These are phyloP conservation scores for Cercospora sojina DNA, from an alignment of 2,329 filamentous ascomycete species.

Conservation along the genomic window DNA sequence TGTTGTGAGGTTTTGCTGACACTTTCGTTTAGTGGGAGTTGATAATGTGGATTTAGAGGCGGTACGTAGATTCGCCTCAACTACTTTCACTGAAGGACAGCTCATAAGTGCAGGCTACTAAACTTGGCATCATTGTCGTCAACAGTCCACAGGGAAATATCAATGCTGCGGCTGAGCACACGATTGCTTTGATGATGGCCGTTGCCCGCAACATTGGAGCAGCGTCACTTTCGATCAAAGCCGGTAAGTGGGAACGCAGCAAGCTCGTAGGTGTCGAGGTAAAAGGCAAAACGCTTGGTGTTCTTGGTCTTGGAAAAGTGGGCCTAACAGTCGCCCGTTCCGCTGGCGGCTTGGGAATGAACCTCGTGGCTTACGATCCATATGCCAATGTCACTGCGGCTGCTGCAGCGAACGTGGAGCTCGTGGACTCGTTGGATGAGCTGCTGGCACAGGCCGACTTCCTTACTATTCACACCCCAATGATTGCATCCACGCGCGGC, in stretches of 20 bases:
- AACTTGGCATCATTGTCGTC: slow-evolving; percentile 73
- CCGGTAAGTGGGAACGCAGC: slow-evolving; percentile 69
- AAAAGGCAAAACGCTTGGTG: slow-evolving; percentile 62
- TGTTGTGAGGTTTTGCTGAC: neutral
- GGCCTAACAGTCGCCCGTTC: slow-evolving; percentile 78
- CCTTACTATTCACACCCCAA: slow-evolving; percentile 75
- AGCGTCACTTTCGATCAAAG: slow-evolving; percentile 67
- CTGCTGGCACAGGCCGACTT: slow-evolving; percentile 70
- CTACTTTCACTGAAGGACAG: no score
- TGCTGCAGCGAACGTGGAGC: slow-evolving; percentile 60
- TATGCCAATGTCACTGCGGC: slow-evolving; percentile 75
- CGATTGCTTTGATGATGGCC: slow-evolving; percentile 62
- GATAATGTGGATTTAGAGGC: slow-evolving; percentile 77
- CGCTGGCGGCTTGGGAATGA: slow-evolving; percentile 75
- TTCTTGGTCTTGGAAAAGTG: slow-evolving; percentile 43
- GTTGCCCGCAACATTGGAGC: slow-evolving; percentile 71
- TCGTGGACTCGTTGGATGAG: slow-evolving; percentile 38
- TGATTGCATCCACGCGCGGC: slow-evolving; percentile 73
- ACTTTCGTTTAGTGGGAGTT: slow-evolving; percentile 60
- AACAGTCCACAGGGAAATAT: slow-evolving; percentile 80
- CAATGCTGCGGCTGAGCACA: slow-evolving; percentile 60
- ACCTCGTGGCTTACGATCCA: slow-evolving; percentile 70
- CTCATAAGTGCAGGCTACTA: slow-evolving; percentile 54
- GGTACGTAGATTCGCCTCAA: neutral
- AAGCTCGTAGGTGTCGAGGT: slow-evolving; percentile 75